phyloP scores from a whole-genome alignment of 2,329 filamentous ascomycete genomes.

The Calonectria pauciramosa region DNA sequence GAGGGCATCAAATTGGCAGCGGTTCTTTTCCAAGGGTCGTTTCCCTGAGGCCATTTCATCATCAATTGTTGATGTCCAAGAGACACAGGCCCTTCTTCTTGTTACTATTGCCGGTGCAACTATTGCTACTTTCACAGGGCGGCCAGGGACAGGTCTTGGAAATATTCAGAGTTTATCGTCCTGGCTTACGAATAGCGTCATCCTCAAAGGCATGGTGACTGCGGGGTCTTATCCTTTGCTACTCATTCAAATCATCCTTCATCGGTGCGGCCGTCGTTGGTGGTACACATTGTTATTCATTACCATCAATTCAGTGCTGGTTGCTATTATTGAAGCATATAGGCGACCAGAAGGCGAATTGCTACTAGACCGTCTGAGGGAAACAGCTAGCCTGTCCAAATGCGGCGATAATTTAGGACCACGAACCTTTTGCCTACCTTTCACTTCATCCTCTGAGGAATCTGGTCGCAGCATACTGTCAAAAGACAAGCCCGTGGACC shows the following conservation, averaged over 20 bases:
- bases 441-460: neutral
- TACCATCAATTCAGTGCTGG: neutral
- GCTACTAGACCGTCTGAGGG: neutral
- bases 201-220: slow-evolving; percentile 2
- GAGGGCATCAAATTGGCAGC: neutral
- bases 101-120: neutral
- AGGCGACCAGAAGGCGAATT: neutral
- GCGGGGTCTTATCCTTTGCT: neutral
- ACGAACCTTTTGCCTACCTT: neutral
- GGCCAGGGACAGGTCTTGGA: neutral
- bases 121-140: neutral
- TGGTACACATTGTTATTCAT: neutral
- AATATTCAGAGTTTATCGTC: neutral
- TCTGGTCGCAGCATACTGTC: neutral
- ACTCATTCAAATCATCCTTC: neutral
- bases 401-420: neutral
- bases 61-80: neutral
- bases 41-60: neutral
- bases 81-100: neutral
- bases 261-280: neutral
- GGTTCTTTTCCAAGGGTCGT: neutral
- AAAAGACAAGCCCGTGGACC: neutral
- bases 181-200: neutral
- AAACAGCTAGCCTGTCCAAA: neutral
- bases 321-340: neutral